Base-by-base conservation (phyloP, 192 early-diverging fungal species). In the Martensiomyces pterosporus region DNA sequence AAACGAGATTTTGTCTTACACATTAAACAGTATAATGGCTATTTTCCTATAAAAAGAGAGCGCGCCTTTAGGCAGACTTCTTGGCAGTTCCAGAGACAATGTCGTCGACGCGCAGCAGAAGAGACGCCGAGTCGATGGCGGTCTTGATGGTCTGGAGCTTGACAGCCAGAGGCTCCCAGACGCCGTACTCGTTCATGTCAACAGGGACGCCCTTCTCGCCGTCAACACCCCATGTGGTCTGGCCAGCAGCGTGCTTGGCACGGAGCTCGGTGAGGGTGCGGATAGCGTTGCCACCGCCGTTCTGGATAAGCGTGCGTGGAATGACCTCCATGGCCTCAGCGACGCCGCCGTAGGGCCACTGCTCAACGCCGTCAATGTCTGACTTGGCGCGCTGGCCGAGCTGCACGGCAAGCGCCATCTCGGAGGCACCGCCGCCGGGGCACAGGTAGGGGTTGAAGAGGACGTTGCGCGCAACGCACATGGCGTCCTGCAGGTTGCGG, bases 91-190 rank as follows among this genome's bases (percentile, higher is more conserved):
- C 72, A 17, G 91, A 93, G 3, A 99, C 94, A 76, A 99, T 98
- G 76, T 98, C 97, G 61, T 99, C 97, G 29, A 92, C 88, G 44
- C 89, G 84, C 52, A 92, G 63, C 39, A 92, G 60, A 58, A 92
- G 49, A 54, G 85, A 90, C 18, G 89, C 84, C 25, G 82, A 94
- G 80, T 99, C 97, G 54, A 99, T 91, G 16, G 97, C 97, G 17
- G 97, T 98, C 85, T 98, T 99, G 77, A 99, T 84, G 3, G 93
- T 99, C 81, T 99, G 97, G 9, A 95, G 85, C 82, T 99, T 99
- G 62, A 99, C 97, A n/a, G 94, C 94, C 49, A 86, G 83, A 12
- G 97, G 94, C 75, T 99, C 97, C 97, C 97, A 99, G 39, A 99
- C 79, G 55, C 97, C 97, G 52, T 98, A 99, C 47, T 88, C 83